A percentile compares a stretch with the other conserved stretches of the same genome.
Evolutionary conservation across 331 rosid species (phyloP).

Genomic region (Prunus yedoensis): DNA sequence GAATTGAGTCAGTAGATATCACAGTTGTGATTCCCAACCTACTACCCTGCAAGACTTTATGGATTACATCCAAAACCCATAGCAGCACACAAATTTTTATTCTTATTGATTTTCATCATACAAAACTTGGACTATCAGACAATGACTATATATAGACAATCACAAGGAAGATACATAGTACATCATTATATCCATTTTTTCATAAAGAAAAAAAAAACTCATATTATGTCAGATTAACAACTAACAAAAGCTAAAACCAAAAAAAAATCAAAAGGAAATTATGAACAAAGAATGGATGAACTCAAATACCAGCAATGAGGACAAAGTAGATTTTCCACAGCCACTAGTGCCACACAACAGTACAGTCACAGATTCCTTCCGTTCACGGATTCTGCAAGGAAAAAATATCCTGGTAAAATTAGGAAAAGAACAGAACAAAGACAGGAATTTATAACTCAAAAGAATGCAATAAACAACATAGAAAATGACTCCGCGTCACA

Average conservation of each 20-base stretch:
- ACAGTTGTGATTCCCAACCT: slow-evolving; percentile 96
- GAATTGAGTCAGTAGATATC: slow-evolving; percentile 89
- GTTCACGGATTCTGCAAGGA: slow-evolving; percentile 73
- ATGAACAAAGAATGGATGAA: slow-evolving; percentile 11
- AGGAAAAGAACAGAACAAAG: background rate
- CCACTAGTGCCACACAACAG: slow-evolving; percentile 98
- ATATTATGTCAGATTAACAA: background rate
- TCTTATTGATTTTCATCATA: slow-evolving; percentile 4
- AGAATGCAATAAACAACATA: background rate
- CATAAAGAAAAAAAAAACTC: background rate
- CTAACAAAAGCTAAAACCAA: background rate
- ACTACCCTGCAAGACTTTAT: slow-evolving; percentile 66
- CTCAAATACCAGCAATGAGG: slow-evolving; percentile 85
- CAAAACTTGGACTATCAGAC: background rate
- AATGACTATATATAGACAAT: background rate
- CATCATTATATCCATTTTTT: background rate
- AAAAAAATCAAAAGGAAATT: background rate
- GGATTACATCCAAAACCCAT: slow-evolving; percentile 8
- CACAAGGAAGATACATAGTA: background rate
- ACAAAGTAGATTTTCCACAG: slow-evolving; percentile 98
- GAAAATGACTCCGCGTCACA: background rate
- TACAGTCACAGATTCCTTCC: slow-evolving; percentile 91
- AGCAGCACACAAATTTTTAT: background rate
- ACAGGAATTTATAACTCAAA: background rate
- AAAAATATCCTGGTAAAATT: slow-evolving; percentile 15